Conservation (phyloP, 2,329 filamentous ascomycete species). For the Trichoderma aggressivum region DNA sequence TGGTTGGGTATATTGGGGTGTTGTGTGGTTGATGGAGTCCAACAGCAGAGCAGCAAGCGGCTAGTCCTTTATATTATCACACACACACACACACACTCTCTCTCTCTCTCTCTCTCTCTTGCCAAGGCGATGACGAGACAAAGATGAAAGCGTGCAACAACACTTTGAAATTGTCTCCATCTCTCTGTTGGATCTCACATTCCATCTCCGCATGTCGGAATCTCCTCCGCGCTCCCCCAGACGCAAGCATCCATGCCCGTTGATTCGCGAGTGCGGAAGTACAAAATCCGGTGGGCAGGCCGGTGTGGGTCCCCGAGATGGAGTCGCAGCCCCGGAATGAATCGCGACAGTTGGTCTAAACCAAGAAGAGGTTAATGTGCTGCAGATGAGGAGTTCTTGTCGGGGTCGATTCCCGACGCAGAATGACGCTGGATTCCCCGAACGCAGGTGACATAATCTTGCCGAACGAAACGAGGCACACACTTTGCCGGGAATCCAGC, state of each 20-base stretch:
- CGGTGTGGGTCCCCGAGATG: slow-evolving; percentile 17
- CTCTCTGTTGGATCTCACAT: background rate
- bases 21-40: background rate
- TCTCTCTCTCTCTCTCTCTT: background rate
- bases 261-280: background rate
- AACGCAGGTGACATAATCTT: background rate
- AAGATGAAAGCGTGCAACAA: background rate
- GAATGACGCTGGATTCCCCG: background rate
- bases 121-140: background rate
- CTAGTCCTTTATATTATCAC: background rate
- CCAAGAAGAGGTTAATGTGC: background rate
- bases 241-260: background rate
- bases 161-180: background rate
- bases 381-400: slow-evolving; percentile 9
- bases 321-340: background rate
- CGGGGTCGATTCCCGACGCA: slow-evolving; percentile 21
- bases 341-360: background rate
- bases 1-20: slow-evolving; percentile 17
- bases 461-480: background rate
- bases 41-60: background rate
- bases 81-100: no score
- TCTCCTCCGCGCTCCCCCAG: background rate
- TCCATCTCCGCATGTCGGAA: background rate
- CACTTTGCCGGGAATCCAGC: background rate
- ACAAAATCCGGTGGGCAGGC: background rate